Evolutionary conservation across 768 basidiomycete genomes (phyloP).

Genomic region (Rhizopogon roseolus): DNA sequence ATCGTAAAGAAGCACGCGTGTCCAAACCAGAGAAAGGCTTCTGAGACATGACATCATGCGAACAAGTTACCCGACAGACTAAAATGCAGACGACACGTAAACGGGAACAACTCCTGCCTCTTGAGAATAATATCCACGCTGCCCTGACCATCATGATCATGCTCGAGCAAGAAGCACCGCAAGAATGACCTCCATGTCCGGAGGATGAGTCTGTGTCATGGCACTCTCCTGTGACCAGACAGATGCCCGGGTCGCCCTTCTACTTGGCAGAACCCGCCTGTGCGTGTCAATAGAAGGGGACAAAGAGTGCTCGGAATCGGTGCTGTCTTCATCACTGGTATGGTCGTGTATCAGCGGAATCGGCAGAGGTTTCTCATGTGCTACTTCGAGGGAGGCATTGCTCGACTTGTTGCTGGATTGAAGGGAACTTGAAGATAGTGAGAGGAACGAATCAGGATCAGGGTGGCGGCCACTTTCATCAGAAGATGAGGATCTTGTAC

Average conservation of each 20-base stretch:
- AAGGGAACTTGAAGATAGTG: background rate
- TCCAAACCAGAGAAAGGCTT: no score
- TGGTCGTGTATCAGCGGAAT: background rate
- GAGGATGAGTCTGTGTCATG: no score
- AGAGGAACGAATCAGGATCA: background rate
- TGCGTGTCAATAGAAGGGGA: background rate
- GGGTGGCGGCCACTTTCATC: background rate
- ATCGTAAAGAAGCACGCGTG: no score
- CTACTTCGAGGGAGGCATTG: background rate
- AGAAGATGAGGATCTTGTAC: background rate
- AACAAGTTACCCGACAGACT: no score
- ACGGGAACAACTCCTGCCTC: no score
- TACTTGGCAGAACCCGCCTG: background rate
- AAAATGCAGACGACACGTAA: no score
- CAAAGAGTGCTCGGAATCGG: background rate
- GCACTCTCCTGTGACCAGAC: slow-evolving; percentile 37
- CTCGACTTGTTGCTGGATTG: background rate
- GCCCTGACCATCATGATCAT: no score
- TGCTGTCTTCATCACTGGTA: slow-evolving; percentile 1
- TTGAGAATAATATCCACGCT: no score
- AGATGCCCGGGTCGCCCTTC: slow-evolving; percentile 11
- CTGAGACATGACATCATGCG: no score
- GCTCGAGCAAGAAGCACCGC: no score
- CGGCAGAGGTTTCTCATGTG: slow-evolving; percentile 9
- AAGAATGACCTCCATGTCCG: no score